Conservation (phyloP, 2,329 filamentous ascomycete genomes). For the Ophiocordyceps camponoti-floridani region DNA sequence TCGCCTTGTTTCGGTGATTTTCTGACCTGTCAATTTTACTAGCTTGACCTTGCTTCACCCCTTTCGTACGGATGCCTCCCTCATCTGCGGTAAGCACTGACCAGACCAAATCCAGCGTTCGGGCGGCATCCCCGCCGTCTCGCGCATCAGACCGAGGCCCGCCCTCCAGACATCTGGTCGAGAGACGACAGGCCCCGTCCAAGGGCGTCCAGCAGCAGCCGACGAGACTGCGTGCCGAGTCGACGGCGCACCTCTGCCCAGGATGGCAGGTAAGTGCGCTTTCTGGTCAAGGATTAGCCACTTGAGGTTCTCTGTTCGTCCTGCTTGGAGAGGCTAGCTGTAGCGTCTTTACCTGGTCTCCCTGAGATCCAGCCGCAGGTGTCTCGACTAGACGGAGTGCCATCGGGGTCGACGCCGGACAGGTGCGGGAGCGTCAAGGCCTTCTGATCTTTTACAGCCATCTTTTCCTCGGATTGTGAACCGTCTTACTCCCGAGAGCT, state of each 20-base stretch:
- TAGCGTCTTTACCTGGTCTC: constrained; percentile 2
- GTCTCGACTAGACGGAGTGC: background rate
- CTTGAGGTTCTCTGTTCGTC: too few species aligned
- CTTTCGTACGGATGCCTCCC: background rate
- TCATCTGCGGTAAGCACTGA: background rate
- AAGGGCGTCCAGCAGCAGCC: constrained; percentile 6
- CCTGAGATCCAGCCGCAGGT: constrained; percentile 8
- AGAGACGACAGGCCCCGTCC: constrained; percentile 3
- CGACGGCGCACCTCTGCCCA: constrained; percentile 6
- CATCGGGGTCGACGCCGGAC: background rate
- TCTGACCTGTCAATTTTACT: background rate
- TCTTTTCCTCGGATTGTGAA: background rate
- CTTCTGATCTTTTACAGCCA: background rate
- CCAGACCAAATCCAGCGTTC: constrained; percentile 3
- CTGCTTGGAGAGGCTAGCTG: background rate
- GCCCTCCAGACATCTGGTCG: constrained; percentile 5
- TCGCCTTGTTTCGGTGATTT: background rate
- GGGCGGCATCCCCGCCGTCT: background rate
- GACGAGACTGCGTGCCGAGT: constrained; percentile 4
- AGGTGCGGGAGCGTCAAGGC: background rate
- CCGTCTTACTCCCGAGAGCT: background rate
- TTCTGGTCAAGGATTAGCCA: constrained; percentile 1
- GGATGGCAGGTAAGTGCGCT: constrained; percentile 5
- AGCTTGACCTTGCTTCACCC: background rate
- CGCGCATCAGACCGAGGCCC: background rate